phyloP scores from a whole-genome alignment of 2,329 filamentous ascomycete genomes.

The Fusarium zealandicum region DNA sequence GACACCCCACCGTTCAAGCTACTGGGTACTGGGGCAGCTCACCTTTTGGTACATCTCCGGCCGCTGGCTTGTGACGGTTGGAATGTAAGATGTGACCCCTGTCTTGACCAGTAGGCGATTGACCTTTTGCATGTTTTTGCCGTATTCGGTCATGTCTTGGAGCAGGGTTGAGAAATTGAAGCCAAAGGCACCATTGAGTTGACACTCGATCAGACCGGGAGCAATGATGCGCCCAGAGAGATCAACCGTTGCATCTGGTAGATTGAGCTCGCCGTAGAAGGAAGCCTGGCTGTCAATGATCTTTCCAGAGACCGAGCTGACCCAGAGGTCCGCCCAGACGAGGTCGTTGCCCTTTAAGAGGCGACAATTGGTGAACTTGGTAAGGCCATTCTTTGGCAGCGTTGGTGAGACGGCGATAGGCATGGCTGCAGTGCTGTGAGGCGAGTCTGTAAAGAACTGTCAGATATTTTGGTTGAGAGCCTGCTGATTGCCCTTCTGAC shows the following conservation, averaged over 20 bases:
- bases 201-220: conserved; percentile 87
- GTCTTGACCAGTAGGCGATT: conserved; percentile 77
- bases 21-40: conserved; percentile 18
- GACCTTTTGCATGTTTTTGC: conserved; percentile 73
- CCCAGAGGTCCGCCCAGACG: conserved; percentile 84
- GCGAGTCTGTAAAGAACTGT: conserved; percentile 7
- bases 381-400: conserved; percentile 64
- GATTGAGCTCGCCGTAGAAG: conserved; percentile 72
- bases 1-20: conserved; percentile 24
- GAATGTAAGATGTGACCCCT: conserved; percentile 87
- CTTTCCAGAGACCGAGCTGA: conserved; percentile 81
- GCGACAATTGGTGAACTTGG: conserved; percentile 89
- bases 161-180: conserved; percentile 88
- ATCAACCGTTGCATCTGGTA: conserved; percentile 79
- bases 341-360: conserved; percentile 73
- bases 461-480: conserved; percentile 21
- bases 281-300: conserved; percentile 74
- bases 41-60: conserved; percentile 84
- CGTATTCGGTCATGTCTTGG: conserved; percentile 72
- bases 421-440: conserved; percentile 47
- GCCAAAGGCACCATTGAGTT: conserved; percentile 90
- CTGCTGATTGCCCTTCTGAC: conserved; percentile 1
- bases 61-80: conserved; percentile 82
- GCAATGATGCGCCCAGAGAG: conserved; percentile 83
- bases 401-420: conserved; percentile 55